Evolutionary conservation across 371 early-diverging fungal species (phyloP).

Genomic region (Apophysomyces trapeziformis): DNA sequence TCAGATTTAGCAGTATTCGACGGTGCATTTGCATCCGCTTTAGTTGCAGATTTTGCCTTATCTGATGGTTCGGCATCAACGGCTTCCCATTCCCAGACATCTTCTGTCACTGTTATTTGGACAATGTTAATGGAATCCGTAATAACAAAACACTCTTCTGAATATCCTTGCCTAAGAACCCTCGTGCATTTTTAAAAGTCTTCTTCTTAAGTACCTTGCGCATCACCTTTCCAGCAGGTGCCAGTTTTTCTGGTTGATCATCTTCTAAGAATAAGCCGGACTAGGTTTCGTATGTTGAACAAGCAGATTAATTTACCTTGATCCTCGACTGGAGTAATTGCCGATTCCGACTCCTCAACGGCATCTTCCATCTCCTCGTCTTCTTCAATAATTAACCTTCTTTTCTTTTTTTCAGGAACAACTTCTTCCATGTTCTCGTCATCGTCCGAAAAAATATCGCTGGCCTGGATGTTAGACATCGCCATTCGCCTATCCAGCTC

Average conservation of each 20-base stretch:
- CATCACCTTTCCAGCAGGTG: conserved; percentile 24
- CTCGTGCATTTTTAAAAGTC: conserved; percentile 53
- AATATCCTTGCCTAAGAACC: conserved; percentile 43
- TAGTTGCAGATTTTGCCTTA: background rate
- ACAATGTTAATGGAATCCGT: background rate
- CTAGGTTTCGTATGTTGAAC: background rate
- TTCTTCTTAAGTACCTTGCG: conserved; percentile 51
- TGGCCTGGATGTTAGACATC: conserved; percentile 8
- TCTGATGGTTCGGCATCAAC: conserved; percentile 13
- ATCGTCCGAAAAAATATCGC: conserved; percentile 22
- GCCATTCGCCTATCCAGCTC: conserved; percentile 7
- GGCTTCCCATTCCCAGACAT: conserved; percentile 23
- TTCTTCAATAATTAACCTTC: conserved; percentile 14
- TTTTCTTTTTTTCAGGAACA: conserved; percentile 12
- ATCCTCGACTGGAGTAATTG: background rate
- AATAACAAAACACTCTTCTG: background rate
- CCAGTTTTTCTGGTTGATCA: conserved; percentile 4
- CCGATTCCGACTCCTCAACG: conserved; percentile 18
- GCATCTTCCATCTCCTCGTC: conserved; percentile 33
- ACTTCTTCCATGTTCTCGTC: conserved; percentile 27
- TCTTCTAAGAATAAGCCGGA: background rate
- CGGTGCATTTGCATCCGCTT: background rate
- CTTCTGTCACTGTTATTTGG: conserved; percentile 15
- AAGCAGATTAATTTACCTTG: too few species aligned
- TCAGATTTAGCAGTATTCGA: background rate